phyloP scores from a whole-genome alignment of 257 asterid genomes.

The Hygrophila difformis region DNA sequence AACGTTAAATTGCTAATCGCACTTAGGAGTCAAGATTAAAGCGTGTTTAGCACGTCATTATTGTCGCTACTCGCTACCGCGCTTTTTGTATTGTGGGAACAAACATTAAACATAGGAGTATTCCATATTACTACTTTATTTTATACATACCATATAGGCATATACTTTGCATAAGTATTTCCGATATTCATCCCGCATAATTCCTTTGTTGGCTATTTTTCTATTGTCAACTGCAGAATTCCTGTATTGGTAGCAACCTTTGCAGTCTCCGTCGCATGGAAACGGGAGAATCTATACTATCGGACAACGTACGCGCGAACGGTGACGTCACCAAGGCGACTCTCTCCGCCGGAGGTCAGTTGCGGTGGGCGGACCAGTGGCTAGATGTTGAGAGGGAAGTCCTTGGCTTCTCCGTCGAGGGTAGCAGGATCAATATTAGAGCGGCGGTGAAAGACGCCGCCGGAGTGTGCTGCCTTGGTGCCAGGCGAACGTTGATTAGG shows the following conservation, averaged over 20 bases:
- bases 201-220: too few relatives aligned
- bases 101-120: too few relatives aligned
- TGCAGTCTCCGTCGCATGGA: slow-evolving; percentile 9
- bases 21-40: too few relatives aligned
- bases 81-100: too few relatives aligned
- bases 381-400: slow-evolving; percentile 57
- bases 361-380: slow-evolving; percentile 43
- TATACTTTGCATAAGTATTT: too few relatives aligned
- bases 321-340: slow-evolving; percentile 37
- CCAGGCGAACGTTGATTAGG: slow-evolving; percentile 28
- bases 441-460: slow-evolving; percentile 33
- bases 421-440: slow-evolving; percentile 39
- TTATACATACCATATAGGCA: too few relatives aligned
- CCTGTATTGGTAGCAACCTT: background rate
- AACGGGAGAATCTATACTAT: slow-evolving; percentile 29
- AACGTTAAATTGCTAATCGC: too few relatives aligned
- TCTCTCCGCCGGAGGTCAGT: slow-evolving; percentile 49
- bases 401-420: slow-evolving; percentile 61
- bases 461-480: slow-evolving; percentile 39
- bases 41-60: too few relatives aligned
- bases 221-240: too few relatives aligned
- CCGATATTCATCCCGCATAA: too few relatives aligned
- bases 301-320: slow-evolving; percentile 40
- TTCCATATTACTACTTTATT: too few relatives aligned
- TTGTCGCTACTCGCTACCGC: too few relatives aligned